Base-by-base conservation (phyloP, 1,139 yeast genomes). In the Suhomyces maxii region DNA sequence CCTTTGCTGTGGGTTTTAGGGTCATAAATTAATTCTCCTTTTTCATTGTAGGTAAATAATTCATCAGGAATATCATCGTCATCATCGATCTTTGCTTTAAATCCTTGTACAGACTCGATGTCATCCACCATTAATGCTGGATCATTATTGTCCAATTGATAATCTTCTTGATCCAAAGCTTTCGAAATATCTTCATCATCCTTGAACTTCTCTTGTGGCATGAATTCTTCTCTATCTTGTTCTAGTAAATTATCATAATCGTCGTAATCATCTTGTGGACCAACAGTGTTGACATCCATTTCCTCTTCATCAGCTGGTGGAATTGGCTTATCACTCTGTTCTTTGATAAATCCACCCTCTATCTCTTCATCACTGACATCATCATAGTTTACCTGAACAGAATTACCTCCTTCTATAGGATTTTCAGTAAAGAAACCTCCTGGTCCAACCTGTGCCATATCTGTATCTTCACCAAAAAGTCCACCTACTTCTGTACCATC, bases 1-100 rank as follows among this genome's bases (percentile, higher is more conserved):
- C 36, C 13, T 33, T 33, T 4, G 6, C 13, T n/a, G 34, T 18
- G 23, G 6, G 28, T 39, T 13, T 36, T 36, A 3, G 67, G 67
- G 37, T 57, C 55, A 42, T 60, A 64, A 1, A 63, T 47, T 11
- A 64, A 46, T 18, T 61, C 59, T 1, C 68, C 68, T 26, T 53
- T 38, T 4, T 50, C 57, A 37, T 55, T 50, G 7, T 47, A 39
- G 7, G 45, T 40, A 41, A 65, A 64, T 41, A 52, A 32, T 14
- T 49, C 47, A 34, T 54, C 56, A n/a, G 61, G 55, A 10, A 58
- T 23, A 6, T 55, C 57, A 8, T 45, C 47, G n/a, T 43, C 48
- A 3, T 34, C 40, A 3, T 10, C 41, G 9, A 6, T 31, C 9
- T 8, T 31, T 14, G 26, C 26, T 28, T 11, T 28, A 28, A 28